Evolutionary conservation across 345 rosid species (phyloP), one percentile per base, ranked within the genome.

Genomic region (Toxicodendron radicans): DNA sequence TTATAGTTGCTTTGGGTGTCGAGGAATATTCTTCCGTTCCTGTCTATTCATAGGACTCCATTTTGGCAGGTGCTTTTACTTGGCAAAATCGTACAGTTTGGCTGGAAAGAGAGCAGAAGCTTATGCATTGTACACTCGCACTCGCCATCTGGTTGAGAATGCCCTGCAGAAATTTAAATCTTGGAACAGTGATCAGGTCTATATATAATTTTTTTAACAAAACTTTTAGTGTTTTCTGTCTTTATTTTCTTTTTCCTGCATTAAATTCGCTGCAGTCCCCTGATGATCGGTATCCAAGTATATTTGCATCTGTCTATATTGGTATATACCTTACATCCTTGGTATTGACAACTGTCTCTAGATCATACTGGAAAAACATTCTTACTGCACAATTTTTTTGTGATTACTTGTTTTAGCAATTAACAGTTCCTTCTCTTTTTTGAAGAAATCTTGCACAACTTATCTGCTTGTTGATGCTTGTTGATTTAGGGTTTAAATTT

Each of bases 61-160:
- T 54, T 68, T 75, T 75, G 32, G 60, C 90, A 96, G 99, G 89
- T 96, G 98, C 83, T 96, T 93, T 82, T 93, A 89, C 84, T 81
- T 96, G 82, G 98, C 97, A 58, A 88, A 78, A 75, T 93, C 98
- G 10, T 93, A 96, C 82, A 89, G 99, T 78, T 79, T 88, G 80
- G 97, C 97, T 76, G 97, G 95, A 53, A 96, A 96, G 76, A 90
- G 92, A 82, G 68, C 86, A 59, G 99, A 96, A 84, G 97, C 99
- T 58, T 96, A 89, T 52, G 84, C 88, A 53, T 81, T 96, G 70
- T 92, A 84, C 74, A 76, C 86, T 68, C 97, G 77, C 78, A 92
- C 98, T 76, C 86, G 89, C 70, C 89, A 95, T 67, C 86, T 92
- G 66, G 89, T 93, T 66, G 92, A 90, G 77, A 75, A 96, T 68